Evolutionary conservation across 2,329 filamentous ascomycete genomes (phyloP), one percentile per base, ranked within the genome.

Genomic region (Ustulina deusta): DNA sequence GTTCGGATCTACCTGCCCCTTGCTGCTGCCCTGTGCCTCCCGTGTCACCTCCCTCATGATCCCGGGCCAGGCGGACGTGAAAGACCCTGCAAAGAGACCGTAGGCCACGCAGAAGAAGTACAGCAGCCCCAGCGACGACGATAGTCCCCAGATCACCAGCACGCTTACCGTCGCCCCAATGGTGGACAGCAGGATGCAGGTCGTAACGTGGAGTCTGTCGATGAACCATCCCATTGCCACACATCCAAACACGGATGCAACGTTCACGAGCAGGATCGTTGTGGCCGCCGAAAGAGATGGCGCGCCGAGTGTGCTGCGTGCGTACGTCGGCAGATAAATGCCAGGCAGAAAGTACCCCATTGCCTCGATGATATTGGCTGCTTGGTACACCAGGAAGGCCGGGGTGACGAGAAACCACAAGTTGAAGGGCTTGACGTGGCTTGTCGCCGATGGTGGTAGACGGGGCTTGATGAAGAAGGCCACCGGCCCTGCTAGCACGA

Each of bases 81-180:
- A 92, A 0, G 87, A 85, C 0, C 89, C 87, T 0, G 89, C 89
- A 62, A 91, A 91, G 71, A 91, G 82, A 0, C 90, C 90, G 73
- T 89, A 92, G 4, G 85, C 79, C 20, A 90, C 77, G 38, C 88
- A 87, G 76, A 90, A 92, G 7, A 87, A 71, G 27, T 89, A 85
- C 36, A 91, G 76, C 3, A 89, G 78, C 0, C 83, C 82, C 27
- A 89, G 78, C 9, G 80, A 84, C 0, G 81, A 82, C 22, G 86
- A 84, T 29, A 86, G 78, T 0, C 89, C 90, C 90, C 90, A 92
- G 25, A 91, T 78, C 11, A 90, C 75, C 25, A 91, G 84, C 0
- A 84, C 86, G 0, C 86, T 85, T 5, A 88, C 61, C 0, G 86
- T 82, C 0, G 89, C 86, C 10, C 87, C 86, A 0, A 84, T 71